Percentiles rank a stretch among this genome's conserved stretches.
phyloP scores from a whole-genome alignment of 768 basidiomycete species.

The Leccinum barrowsii region DNA sequence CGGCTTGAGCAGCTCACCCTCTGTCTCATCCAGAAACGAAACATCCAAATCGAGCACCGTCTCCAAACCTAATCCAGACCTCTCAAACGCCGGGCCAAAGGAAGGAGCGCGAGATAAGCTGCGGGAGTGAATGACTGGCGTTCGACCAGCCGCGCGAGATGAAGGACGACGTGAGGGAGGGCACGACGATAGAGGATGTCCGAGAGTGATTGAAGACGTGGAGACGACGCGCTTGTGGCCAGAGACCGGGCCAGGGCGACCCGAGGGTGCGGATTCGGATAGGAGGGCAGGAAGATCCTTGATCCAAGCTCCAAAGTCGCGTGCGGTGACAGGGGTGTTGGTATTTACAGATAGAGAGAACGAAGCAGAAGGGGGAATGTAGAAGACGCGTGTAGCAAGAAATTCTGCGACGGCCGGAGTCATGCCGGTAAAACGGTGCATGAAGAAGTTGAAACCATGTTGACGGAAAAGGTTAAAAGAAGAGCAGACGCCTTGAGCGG shows the following conservation, averaged over 20 bases:
- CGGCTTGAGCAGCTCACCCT: conserved; percentile 29
- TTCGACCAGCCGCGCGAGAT: conserved; percentile 58
- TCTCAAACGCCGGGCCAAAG: conserved; percentile 44
- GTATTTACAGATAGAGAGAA: conserved; percentile 21
- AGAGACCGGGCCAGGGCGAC: conserved; percentile 33
- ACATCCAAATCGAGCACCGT: conserved; percentile 52
- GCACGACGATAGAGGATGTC: conserved; percentile 59
- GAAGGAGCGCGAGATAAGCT: conserved; percentile 64
- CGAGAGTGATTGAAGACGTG: conserved; percentile 53
- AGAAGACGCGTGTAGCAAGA: conserved; percentile 82
- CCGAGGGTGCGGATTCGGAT: conserved; percentile 34
- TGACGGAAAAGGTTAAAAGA: conserved; percentile 81
- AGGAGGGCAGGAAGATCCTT: conserved; percentile 76
- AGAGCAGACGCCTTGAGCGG: conserved; percentile 70
- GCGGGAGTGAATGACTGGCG: conserved; percentile 51
- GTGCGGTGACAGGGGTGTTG: conserved; percentile 54
- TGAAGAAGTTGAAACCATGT: conserved; percentile 82
- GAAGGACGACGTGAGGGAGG: conserved; percentile 70
- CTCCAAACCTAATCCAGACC: conserved; percentile 40
- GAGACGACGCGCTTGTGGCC: conserved; percentile 58
- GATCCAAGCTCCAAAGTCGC: conserved; percentile 84
- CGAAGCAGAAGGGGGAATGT: conserved; percentile 58
- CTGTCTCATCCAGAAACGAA: conserved; percentile 39
- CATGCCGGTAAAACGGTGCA: conserved; percentile 89
- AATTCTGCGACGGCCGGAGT: conserved; percentile 82